Base-by-base conservation (phyloP, 768 basidiomycete species). In the Leccinum boreale region DNA sequence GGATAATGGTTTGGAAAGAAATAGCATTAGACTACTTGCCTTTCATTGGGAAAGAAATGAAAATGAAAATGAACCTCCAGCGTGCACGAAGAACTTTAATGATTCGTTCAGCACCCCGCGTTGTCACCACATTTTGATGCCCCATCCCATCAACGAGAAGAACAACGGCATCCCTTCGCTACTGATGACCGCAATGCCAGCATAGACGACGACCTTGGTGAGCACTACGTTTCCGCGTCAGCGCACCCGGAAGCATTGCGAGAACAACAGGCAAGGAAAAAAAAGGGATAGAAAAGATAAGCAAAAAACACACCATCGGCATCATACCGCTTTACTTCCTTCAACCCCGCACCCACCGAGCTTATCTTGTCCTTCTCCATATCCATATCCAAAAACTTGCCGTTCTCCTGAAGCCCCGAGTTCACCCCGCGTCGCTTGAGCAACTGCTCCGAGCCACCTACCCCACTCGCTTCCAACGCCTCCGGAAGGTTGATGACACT, bases 201-300 rank as follows among this genome's bases (percentile, higher is more conserved):
- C 80, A 69, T 98, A 96, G 5, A 95, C 94, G 46, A 92, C 84
- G 12, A 94, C 85, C 75, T 94, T 95, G 26, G 93, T 94, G 60
- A 94, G 72, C 8, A 94, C 92, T 93, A 59, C 24, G 46, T 31
- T 8, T 9, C 2, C n/a, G 45, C 29, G 31, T 59, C 29, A 67
- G 55, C 44, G 4, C 15, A 45, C 53, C 6, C 21, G 12, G 31
- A 44, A 36, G 35, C 60, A 47, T 62, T 11, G 17, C 4, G 24
- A 28, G 23, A 28, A 45, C 6, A 26, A 47, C 2, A 45, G 5
- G 33, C 19, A 35, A 11, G 24, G 42, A n/a, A 33, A 19, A 33
- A 50, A 46, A 26, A 55, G 60, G 15, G 31, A 31, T 33, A 6
- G 33, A 35, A 35, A 55, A 45, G 36, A 17, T 17, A 17, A 17